These are phyloP conservation scores for Globisporangium lucens DNA, from an alignment of 352 stramenopile genomes.

Conservation along the genomic window DNA sequence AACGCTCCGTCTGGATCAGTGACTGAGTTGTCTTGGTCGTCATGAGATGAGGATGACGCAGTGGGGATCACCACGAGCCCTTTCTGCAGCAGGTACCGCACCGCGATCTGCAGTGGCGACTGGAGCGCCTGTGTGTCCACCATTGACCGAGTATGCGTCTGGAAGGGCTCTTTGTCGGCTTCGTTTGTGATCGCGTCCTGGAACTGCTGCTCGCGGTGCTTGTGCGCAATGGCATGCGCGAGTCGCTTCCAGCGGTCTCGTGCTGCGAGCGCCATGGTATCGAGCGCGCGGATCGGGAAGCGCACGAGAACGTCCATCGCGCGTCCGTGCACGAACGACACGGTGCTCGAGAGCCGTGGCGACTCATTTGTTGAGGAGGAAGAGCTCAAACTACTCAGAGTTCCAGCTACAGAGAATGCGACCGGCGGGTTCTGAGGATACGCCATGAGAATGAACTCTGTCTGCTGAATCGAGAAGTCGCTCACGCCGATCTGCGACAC, in stretches of 20 bases:
- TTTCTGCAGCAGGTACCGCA: slow-evolving; percentile 52
- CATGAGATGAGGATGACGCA: background rate
- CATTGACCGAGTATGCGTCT: slow-evolving; percentile 28
- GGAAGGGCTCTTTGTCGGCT: slow-evolving; percentile 29
- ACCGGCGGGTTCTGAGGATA: slow-evolving; percentile 25
- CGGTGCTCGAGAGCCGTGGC: slow-evolving; percentile 15
- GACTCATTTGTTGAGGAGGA: background rate
- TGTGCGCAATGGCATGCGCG: slow-evolving; percentile 29
- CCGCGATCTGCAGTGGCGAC: slow-evolving; percentile 31
- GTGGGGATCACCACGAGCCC: slow-evolving; percentile 46
- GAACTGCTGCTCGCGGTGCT: slow-evolving; percentile 29
- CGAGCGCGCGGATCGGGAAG: slow-evolving; percentile 30
- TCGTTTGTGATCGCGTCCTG: slow-evolving; percentile 45
- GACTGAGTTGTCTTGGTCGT: background rate
- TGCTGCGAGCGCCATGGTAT: slow-evolving; percentile 16
- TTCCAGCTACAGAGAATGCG: slow-evolving; percentile 21
- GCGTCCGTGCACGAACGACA: slow-evolving; percentile 38
- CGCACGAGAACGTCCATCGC: slow-evolving; percentile 42
- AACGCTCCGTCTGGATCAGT: slow-evolving; percentile 1
- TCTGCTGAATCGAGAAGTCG: slow-evolving; percentile 45
- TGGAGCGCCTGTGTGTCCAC: slow-evolving; percentile 30
- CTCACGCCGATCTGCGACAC: slow-evolving; percentile 39
- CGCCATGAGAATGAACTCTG: slow-evolving; percentile 50
- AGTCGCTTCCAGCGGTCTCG: slow-evolving; percentile 30
- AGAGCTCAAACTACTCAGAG: background rate